Conservation (phyloP, 495 filamentous ascomycete genomes). For the Penicillium riverlandense region DNA sequence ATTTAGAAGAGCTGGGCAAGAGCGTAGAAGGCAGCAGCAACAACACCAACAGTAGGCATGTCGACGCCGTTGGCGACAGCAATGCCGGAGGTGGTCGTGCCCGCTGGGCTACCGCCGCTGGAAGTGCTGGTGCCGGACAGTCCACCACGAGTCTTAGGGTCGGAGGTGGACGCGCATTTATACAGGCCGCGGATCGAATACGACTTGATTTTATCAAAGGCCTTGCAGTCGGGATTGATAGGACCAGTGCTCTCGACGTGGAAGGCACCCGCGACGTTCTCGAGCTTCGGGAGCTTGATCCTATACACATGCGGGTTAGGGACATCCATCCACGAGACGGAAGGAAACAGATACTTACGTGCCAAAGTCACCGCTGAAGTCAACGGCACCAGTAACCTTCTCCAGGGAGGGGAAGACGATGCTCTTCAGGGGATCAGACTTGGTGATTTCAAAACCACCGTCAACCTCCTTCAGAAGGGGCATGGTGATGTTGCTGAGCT, state of each 20-base stretch:
- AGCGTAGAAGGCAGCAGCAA: slow-evolving; percentile 36
- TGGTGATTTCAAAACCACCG: slow-evolving; percentile 57
- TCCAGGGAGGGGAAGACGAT: slow-evolving; percentile 60
- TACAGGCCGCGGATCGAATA: slow-evolving; percentile 54
- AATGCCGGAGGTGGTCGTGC: slow-evolving; percentile 32
- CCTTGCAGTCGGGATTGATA: slow-evolving; percentile 43
- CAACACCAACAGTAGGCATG: slow-evolving; percentile 34
- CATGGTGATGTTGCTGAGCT: slow-evolving; percentile 71
- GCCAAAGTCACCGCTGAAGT: slow-evolving; percentile 79
- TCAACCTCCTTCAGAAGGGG: slow-evolving; percentile 58
- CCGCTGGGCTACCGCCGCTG: slow-evolving; percentile 18
- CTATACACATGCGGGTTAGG: slow-evolving; percentile 37
- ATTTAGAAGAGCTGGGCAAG: slow-evolving; percentile 39
- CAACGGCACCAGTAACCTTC: slow-evolving; percentile 72
- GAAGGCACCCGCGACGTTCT: slow-evolving; percentile 77
- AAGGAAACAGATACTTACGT: slow-evolving; percentile 50
- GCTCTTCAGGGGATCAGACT: slow-evolving; percentile 75
- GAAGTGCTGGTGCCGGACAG: slow-evolving; percentile 36
- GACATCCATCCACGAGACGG: neutral
- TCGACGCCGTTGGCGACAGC: slow-evolving; percentile 32
- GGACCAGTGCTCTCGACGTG: slow-evolving; percentile 56
- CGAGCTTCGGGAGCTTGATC: slow-evolving; percentile 58
- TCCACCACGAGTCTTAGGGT: slow-evolving; percentile 32
- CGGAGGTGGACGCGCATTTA: slow-evolving; percentile 41
- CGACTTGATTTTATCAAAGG: slow-evolving; percentile 20